Base-by-base conservation (phyloP, 164 flowering plant genomes). In the Amborella trichopoda region DNA sequence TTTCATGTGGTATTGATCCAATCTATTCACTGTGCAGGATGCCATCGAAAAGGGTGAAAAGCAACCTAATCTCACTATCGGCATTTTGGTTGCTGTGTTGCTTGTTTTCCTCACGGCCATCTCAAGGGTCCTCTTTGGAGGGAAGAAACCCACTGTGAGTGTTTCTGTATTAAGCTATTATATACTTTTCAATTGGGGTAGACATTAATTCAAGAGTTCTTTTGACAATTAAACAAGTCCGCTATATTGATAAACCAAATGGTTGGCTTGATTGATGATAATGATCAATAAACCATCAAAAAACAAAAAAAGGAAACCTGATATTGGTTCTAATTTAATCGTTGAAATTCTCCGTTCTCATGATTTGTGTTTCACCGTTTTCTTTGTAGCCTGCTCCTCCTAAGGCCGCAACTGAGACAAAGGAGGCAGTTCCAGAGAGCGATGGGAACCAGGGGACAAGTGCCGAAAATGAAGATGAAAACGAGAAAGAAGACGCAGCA, bases 41-140 rank as follows among this genome's bases (percentile, higher is more conserved):
- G 47, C 81, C 32, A 68, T 90, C 52, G 95, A 80, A 63, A 81
- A 74, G 70, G 97, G 70, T 46, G 94, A 90, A 62, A 76, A 68
- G 30, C 95, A 90, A 60, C 81, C 97, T 17, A 83, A 76, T 50
- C 19, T 83, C 37, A 80, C 94, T 0, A 69, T 90, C 46, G 86
- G 91, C 33, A 53, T 74, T 49, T 61, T 90, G 18, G 72, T 69
- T 32, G 62, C 95, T 2, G 32, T 80, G 20, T 54, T 71, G 17
- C 63, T 83, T 19, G 62, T 81, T 6, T 21, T 83, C 49, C 26
- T 79, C 40, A 64, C 84, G 0, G 11, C 76, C 37, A 19, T 90
- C 22, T 58, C 63, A 10, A 79, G 61, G 71, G 38, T 86, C 47
- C 38, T 90, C 20, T 83, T 83, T 49, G 95, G 95, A 19, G 94